Evolutionary conservation across 2,329 filamentous ascomycete genomes (phyloP).

Genomic region (Zelopaecilomyces penicillatus): DNA sequence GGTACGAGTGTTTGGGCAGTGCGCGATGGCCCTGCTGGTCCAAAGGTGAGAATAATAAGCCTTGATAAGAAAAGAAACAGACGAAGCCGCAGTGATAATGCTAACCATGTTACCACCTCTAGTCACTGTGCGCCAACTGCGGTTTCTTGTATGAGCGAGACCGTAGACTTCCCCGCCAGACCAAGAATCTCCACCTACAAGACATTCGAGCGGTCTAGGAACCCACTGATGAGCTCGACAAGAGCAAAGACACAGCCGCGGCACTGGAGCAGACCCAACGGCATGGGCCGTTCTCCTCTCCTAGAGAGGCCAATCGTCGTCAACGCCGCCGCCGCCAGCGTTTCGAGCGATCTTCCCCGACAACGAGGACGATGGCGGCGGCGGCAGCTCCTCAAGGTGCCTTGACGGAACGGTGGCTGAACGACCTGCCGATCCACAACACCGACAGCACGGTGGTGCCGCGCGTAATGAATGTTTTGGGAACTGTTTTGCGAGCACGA

Average conservation of each 20-base stretch:
- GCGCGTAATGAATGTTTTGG: conserved; percentile 13
- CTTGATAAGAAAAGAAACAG: neutral
- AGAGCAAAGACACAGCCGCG: conserved; percentile 9
- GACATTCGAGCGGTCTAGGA: conserved; percentile 25
- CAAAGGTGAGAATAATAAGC: conserved; percentile 53
- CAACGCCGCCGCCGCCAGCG: conserved; percentile 2
- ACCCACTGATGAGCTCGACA: conserved; percentile 12
- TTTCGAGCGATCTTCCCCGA: neutral
- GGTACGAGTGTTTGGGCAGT: conserved; percentile 92
- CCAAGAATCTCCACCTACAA: conserved; percentile 30
- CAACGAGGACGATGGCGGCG: neutral
- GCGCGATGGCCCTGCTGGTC: conserved; percentile 76
- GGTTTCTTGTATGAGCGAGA: conserved; percentile 83
- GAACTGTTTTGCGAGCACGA: conserved; percentile 21
- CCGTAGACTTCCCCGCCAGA: conserved; percentile 60
- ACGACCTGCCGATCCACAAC: conserved; percentile 3
- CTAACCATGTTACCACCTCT: conserved; percentile 11
- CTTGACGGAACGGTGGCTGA: neutral
- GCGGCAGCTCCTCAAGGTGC: neutral
- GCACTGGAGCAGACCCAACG: conserved; percentile 2
- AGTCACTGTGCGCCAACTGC: conserved; percentile 91
- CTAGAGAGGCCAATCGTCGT: conserved; percentile 6
- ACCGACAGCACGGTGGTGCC: conserved; percentile 7
- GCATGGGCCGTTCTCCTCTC: conserved; percentile 6
- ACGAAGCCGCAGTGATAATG: neutral